These are phyloP conservation scores for Lavandula angustifolia DNA, from an alignment of 257 asterid genomes.

Conservation along the genomic window DNA sequence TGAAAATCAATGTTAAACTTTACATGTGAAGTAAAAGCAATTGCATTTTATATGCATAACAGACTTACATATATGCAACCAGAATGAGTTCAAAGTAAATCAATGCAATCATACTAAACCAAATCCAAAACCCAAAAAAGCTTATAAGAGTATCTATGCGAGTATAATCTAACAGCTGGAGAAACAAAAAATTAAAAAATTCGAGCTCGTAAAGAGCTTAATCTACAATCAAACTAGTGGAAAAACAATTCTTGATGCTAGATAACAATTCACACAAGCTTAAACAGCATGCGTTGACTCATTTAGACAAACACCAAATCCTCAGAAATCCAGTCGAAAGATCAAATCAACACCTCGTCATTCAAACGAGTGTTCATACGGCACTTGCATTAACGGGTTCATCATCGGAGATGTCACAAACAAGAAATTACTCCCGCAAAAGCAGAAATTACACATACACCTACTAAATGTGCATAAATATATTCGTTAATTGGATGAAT, in stretches of 20 bases:
- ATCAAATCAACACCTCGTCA: conserved; percentile 30
- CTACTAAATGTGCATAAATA: background rate
- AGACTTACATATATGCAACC: background rate
- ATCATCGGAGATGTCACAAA: conserved; percentile 24
- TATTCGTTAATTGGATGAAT: background rate
- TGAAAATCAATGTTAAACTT: conserved; percentile 16
- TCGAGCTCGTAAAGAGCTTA: background rate
- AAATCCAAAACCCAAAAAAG: background rate
- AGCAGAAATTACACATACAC: background rate
- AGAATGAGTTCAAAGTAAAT: conserved; percentile 5
- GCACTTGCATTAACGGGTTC: conserved; percentile 36
- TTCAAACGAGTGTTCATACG: conserved; percentile 36
- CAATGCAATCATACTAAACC: background rate
- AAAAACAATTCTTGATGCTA: background rate
- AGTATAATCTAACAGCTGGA: background rate
- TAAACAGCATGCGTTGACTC: background rate
- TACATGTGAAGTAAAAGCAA: conserved; percentile 6
- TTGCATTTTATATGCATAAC: background rate
- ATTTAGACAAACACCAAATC: conserved; percentile 22
- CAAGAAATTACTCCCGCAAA: background rate
- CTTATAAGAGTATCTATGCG: too few relatives aligned
- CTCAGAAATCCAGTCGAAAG: conserved; percentile 31
- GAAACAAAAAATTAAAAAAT: background rate
- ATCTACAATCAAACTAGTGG: background rate
- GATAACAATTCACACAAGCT: background rate